Conservation (phyloP, 495 filamentous ascomycete species). For the Alectoria sarmentosa region DNA sequence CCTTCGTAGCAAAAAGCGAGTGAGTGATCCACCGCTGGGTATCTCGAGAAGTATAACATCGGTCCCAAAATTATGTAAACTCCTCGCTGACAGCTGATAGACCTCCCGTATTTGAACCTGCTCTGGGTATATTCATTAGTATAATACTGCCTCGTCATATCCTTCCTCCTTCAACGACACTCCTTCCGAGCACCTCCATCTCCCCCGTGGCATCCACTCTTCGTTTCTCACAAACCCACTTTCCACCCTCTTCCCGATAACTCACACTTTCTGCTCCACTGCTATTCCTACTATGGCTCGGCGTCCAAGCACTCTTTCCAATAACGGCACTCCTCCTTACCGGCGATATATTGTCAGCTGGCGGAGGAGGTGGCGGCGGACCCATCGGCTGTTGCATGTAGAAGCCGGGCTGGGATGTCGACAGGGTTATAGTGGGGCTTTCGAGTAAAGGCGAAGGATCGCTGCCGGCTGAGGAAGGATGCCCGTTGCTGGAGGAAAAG, state of each 20-base stretch:
- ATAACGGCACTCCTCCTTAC: neutral
- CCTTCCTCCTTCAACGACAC: conserved; percentile 34
- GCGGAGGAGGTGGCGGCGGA: conserved; percentile 12
- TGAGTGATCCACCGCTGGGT: conserved; percentile 11
- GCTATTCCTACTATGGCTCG: conserved; percentile 29
- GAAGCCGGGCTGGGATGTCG: conserved; percentile 12
- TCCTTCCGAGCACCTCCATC: conserved; percentile 39
- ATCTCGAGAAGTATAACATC: conserved; percentile 5
- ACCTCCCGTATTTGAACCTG: neutral
- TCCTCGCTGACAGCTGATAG: neutral
- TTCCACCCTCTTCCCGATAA: conserved; percentile 44
- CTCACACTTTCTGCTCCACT: conserved; percentile 51
- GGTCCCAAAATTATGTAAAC: neutral
- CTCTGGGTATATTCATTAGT: neutral
- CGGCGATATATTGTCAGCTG: conserved; percentile 5
- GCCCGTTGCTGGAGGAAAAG: conserved; percentile 27
- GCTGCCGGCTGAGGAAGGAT: conserved; percentile 35
- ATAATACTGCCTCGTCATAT: conserved; percentile 25
- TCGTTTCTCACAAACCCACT: conserved; percentile 52
- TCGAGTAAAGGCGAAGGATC: conserved; percentile 30
- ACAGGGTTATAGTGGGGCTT: conserved; percentile 27
- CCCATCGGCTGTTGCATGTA: conserved; percentile 13
- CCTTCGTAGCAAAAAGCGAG: conserved; percentile 1
- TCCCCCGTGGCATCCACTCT: conserved; percentile 45
- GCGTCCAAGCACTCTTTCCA: conserved; percentile 6